Conservation (phyloP, 2,329 filamentous ascomycete species). For the Fonsecaea nubica region DNA sequence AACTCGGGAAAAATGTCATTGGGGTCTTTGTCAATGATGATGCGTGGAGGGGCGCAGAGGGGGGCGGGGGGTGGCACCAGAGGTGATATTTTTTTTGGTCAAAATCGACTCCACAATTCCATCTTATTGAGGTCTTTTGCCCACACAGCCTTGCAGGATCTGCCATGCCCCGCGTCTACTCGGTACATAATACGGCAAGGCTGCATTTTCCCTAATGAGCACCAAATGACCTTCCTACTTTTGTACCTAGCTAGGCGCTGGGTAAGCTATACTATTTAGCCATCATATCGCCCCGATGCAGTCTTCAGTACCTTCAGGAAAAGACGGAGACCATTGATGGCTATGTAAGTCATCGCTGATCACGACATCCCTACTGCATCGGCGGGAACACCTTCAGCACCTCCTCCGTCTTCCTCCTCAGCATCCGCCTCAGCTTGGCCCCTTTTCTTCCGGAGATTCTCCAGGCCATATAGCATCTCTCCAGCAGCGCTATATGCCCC, state of each 20-base stretch:
- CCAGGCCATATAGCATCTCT: conserved; percentile 47
- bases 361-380: conserved; percentile 10
- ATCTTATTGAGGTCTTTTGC: too few species aligned
- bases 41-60: neutral
- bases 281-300: neutral
- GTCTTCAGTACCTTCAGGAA: neutral
- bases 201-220: too few species aligned
- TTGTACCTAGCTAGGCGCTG: neutral
- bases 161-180: too few species aligned
- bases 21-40: neutral
- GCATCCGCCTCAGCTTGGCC: conserved; percentile 26
- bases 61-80: too few species aligned
- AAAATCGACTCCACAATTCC: neutral
- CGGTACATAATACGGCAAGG: too few species aligned
- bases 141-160: too few species aligned
- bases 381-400: neutral
- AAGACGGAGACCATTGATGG: neutral
- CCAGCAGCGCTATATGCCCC: conserved; percentile 37
- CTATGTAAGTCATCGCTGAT: neutral
- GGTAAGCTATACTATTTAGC: neutral
- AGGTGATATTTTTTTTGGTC: neutral
- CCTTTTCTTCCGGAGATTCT: conserved; percentile 49
- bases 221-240: neutral
- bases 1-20: neutral
- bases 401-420: conserved; percentile 32